Base-by-base conservation (phyloP, 2,329 filamentous ascomycete genomes). In the Aspergillus carbonarius region DNA sequence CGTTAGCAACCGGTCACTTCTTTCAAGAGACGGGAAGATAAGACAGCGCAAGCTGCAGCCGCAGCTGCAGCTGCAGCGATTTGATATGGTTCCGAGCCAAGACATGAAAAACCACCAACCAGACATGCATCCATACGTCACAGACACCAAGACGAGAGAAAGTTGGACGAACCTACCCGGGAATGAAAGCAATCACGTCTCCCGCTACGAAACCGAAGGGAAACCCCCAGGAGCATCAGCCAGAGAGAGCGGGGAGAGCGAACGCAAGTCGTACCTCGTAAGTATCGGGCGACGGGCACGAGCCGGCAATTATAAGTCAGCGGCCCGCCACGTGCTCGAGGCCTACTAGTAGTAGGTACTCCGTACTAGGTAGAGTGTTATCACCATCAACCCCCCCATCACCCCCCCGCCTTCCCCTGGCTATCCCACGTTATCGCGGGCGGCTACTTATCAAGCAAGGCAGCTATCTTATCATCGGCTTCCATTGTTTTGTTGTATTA, bases 271-370 rank as follows among this genome's bases (percentile, higher is more conserved):
- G 23, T 52, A 52, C 35, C 25, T 25, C 20, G 0, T 42, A 42
- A 9, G 27, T 37, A 9, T 37, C 49, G 35, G 6, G 23, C 17
- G 42, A 42, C 48, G 15, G 48, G 34, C 34, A 20, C 39, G 30
- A 18, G 20, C 35, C 17, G 35, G 50, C 50, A 35, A 23, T 42
- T 53, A 53, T 40, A 53, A 27, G 50, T 53, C 50, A 53, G 50
- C 50, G 39, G 50, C 15, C 20, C 9, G 35, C 50, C 50, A 53
- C 50, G 50, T 53, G 50, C 50, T n/a, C n/a, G 23, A 20, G 30
- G 50, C n/a, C n/a, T n/a, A n/a, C n/a, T n/a, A n/a, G n/a, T n/a
- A n/a, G n/a, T n/a, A n/a, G n/a, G n/a, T n/a, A n/a, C n/a, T n/a
- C n/a, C n/a, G n/a, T n/a, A n/a, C n/a, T n/a, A n/a, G n/a, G n/a